Evolutionary conservation across 2,329 filamentous ascomycete species (phyloP), one percentile per base, ranked within the genome.

Genomic region (Cercospora sesami): DNA sequence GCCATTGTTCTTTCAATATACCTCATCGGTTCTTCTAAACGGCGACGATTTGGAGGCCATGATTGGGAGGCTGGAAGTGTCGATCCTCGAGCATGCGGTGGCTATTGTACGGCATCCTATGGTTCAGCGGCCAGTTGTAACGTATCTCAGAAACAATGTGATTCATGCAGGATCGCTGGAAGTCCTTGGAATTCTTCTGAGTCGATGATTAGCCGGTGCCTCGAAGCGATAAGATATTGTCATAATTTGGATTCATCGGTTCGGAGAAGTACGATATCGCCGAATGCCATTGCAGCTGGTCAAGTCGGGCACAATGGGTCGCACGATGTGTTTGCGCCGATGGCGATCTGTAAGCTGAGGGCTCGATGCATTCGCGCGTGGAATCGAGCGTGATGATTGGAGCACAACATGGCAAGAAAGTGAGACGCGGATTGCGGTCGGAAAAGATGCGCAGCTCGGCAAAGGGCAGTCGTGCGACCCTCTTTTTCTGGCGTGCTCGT

Each of bases 401-500:
- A 39, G 8, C 5, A 36, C 33, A 36, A 36, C 5, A 36, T n/a
- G 36, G 16, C 36, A 57, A 7, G 53, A 26, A 55, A 57, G 53
- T 23, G 28, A 53, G 53, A 9, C 53, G 53, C 21, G 53, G 23
- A 23, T 9, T 18, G 30, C n/a, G 53, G 23, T 4, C 14, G 30
- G 23, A 31, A 31, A 30, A 30, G 53, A 58, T 58, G 26, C 53
- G 8, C 16, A 31, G 23, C 59, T 61, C 59, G 59, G 59, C 59
- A 61, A 61, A 61, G 59, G 59, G 59, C 30, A 45, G 3, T 30
- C 28, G 57, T 31, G 30, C 18, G 57, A 57, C 53, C 23, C 53
- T 57, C 53, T 30, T 57, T 57, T 57, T 36, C 57, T 60, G 30
- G 58, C 45, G 61, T 63, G 61, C 61, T 63, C 60, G 60, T 51